phyloP scores from a whole-genome alignment of 345 rosid genomes.

The Brassica cretica region DNA sequence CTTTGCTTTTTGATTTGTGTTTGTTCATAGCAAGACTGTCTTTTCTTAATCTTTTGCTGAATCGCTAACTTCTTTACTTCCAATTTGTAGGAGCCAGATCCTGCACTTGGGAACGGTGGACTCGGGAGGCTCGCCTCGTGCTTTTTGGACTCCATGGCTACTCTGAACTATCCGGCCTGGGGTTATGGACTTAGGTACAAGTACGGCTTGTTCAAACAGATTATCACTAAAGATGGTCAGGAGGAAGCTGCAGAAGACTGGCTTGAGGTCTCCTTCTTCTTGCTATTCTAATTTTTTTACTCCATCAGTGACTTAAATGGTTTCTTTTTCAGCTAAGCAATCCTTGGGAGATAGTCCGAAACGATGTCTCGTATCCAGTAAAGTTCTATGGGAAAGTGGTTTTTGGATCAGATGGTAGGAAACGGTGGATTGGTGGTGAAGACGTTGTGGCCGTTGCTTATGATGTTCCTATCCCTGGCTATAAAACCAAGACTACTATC shows the following conservation, averaged over 20 bases:
- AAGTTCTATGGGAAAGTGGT: slow-evolving; percentile 80
- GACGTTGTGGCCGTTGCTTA: slow-evolving; percentile 68
- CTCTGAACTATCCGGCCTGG: slow-evolving; percentile 82
- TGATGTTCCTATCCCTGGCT: slow-evolving; percentile 88
- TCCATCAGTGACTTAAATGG: neutral
- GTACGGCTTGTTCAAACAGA: slow-evolving; percentile 78
- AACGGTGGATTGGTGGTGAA: slow-evolving; percentile 79
- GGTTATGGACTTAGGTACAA: slow-evolving; percentile 83
- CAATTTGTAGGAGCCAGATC: slow-evolving; percentile 66
- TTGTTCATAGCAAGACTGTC: too few relatives aligned
- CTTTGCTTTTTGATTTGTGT: neutral
- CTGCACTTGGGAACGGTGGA: slow-evolving; percentile 90
- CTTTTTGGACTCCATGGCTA: slow-evolving; percentile 79
- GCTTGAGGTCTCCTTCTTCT: slow-evolving; percentile 71
- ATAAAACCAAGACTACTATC: slow-evolving; percentile 72
- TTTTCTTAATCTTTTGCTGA: too few relatives aligned
- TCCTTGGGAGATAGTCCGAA: slow-evolving; percentile 84
- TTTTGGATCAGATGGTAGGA: slow-evolving; percentile 67
- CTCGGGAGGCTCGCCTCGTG: slow-evolving; percentile 82
- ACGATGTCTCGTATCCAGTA: slow-evolving; percentile 69
- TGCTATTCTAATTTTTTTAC: slow-evolving; percentile 44
- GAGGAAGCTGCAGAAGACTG: slow-evolving; percentile 85
- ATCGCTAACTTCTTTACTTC: too few relatives aligned
- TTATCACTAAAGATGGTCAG: slow-evolving; percentile 76
- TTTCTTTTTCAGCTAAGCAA: slow-evolving; percentile 61